These are phyloP conservation scores for Crithidia mellificae DNA, from an alignment of 208 protist genomes.

Conservation along the genomic window DNA sequence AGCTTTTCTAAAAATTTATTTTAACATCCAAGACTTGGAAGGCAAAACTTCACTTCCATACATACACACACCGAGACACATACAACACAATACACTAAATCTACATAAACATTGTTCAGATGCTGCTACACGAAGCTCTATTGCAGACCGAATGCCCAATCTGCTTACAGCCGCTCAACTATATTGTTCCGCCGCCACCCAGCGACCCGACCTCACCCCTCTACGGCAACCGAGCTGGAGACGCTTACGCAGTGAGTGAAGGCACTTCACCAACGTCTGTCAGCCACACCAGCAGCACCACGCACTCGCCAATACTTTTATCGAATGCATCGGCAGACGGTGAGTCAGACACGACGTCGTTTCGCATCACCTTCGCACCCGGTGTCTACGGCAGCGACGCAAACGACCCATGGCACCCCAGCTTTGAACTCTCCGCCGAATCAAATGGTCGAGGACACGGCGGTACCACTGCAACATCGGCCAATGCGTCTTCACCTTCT, in stretches of 20 bases:
- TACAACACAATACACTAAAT: not conserved
- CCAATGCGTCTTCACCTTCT: not conserved
- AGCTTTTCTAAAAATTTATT: too few relatives aligned
- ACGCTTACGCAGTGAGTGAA: not conserved
- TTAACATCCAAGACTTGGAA: too few relatives aligned
- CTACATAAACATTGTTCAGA: not conserved
- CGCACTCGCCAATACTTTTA: slow-evolving; percentile 4
- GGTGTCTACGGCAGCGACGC: slow-evolving; percentile 36
- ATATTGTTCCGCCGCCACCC: slow-evolving; percentile 8
- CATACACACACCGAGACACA: not conserved
- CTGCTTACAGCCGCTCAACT: slow-evolving; percentile 68
- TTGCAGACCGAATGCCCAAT: slow-evolving; percentile 68
- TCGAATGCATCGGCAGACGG: not conserved
- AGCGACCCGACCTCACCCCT: slow-evolving; percentile 12
- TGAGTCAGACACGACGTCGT: slow-evolving; percentile 20
- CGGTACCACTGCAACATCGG: not conserved
- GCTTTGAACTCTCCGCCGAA: not conserved
- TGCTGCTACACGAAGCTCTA: slow-evolving; percentile 50
- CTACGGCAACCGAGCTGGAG: not conserved
- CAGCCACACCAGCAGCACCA: slow-evolving; percentile 9
- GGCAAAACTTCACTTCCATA: not conserved
- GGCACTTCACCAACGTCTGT: not conserved
- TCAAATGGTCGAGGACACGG: not conserved
- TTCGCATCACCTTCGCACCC: slow-evolving; percentile 49
- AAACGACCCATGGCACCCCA: slow-evolving; percentile 20